A percentile compares a stretch with the other conserved stretches of the same genome.
Conservation (phyloP, 495 filamentous ascomycete species). For the Pyrenopolyporus hunteri region DNA sequence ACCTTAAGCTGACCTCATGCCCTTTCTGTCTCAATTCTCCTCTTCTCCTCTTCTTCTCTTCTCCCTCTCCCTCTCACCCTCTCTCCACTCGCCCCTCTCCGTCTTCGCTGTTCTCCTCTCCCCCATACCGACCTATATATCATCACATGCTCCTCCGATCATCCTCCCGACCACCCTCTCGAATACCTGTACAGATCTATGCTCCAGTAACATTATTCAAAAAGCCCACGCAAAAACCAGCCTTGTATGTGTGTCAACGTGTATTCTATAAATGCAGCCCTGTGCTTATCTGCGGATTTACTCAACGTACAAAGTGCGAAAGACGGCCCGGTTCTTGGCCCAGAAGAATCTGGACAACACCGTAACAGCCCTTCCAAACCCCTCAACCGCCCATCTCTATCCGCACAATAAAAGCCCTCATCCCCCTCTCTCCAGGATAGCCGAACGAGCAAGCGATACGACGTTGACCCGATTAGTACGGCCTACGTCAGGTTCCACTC, state of each 20-base stretch:
- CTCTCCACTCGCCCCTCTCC: conserved; percentile 39
- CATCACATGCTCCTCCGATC: too few species aligned
- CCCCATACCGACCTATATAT: background rate
- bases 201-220: background rate
- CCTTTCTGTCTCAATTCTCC: conserved; percentile 23
- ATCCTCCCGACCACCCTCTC: too few species aligned
- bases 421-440: background rate
- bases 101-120: conserved; percentile 7
- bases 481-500: conserved; percentile 10
- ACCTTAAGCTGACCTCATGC: conserved; percentile 45
- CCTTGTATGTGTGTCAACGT: conserved; percentile 17
- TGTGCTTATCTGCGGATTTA: conserved; percentile 29
- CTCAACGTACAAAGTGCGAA: conserved; percentile 21
- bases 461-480: conserved; percentile 18
- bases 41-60: conserved; percentile 1
- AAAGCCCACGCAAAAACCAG: conserved; percentile 2
- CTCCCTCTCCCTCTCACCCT: background rate
- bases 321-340: background rate
- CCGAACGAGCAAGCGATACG: conserved; percentile 23
- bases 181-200: background rate
- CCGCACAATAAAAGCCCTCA: background rate
- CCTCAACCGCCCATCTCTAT: background rate
- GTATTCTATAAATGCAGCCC: conserved; percentile 31
- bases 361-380: conserved; percentile 2
- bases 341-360: conserved; percentile 8